phyloP scores from a whole-genome alignment of 371 early-diverging fungal genomes.

The Mucor circinelloides region DNA sequence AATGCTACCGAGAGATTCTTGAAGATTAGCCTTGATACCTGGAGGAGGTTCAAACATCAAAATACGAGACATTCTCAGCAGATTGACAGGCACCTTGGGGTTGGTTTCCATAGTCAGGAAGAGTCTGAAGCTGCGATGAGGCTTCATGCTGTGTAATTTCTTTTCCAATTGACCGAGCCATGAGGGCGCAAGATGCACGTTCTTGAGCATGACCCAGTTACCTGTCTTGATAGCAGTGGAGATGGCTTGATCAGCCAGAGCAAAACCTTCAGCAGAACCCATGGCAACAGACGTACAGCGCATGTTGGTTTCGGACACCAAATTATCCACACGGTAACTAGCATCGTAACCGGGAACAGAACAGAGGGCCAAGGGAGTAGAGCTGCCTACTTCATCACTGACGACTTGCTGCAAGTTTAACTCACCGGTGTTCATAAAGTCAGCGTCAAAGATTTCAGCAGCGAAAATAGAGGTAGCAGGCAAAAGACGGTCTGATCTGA shows the following conservation, averaged over 20 bases:
- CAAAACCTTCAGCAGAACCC: constrained; percentile 96
- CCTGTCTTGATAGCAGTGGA: constrained; percentile 82
- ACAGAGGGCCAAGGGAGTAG: constrained; percentile 90
- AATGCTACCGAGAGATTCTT: constrained; percentile 79
- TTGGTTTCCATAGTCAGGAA: constrained; percentile 98
- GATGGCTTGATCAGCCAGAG: constrained; percentile 91
- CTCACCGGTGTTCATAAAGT: constrained; percentile 64
- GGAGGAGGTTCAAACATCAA: constrained; percentile 96
- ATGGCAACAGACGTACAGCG: constrained; percentile 89
- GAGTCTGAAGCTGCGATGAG: constrained; percentile 85
- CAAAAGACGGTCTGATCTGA: constrained; percentile 89
- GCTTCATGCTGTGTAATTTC: constrained; percentile 84
- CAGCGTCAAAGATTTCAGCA: constrained; percentile 74
- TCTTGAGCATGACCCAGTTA: constrained; percentile 96
- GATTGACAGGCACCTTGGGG: constrained; percentile 92
- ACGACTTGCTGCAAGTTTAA: constrained; percentile 76
- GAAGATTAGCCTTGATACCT: constrained; percentile 93
- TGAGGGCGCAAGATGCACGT: constrained; percentile 92
- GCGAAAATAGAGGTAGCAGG: constrained; percentile 77
- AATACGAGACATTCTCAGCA: constrained; percentile 89
- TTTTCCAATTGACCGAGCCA: constrained; percentile 98
- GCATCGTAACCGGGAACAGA: constrained; percentile 97
- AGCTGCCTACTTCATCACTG: constrained; percentile 68
- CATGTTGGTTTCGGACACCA: constrained; percentile 73
- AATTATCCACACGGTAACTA: constrained; percentile 90